Percentiles rank a stretch among this genome's conserved stretches.
Conservation (phyloP, 495 filamentous ascomycete species). For the Xylaria palmicola region DNA sequence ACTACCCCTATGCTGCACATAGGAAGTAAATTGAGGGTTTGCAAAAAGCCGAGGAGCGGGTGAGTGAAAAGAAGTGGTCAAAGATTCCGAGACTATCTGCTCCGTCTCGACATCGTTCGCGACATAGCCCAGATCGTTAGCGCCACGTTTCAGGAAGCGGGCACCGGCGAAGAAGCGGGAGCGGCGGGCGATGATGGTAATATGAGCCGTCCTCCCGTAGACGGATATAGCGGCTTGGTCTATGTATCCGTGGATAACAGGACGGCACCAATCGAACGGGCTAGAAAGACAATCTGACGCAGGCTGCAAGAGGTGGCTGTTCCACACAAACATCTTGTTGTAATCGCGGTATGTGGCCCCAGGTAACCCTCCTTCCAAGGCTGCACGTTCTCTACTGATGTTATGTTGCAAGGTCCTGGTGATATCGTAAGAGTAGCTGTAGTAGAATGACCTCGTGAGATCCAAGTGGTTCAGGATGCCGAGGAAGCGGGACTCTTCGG, state of each 20-base stretch:
- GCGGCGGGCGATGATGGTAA: constrained; percentile 88
- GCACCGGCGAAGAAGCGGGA: constrained; percentile 95
- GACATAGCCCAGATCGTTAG: constrained; percentile 94
- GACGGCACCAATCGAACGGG: constrained; percentile 92
- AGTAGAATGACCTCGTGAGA: constrained; percentile 88
- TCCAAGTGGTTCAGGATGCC: constrained; percentile 89
- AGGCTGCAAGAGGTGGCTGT: constrained; percentile 81
- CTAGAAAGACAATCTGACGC: constrained; percentile 68
- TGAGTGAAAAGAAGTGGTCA: constrained; percentile 93
- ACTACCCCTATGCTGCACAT: constrained; percentile 94
- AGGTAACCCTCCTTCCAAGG: constrained; percentile 60
- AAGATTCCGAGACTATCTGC: constrained; percentile 91
- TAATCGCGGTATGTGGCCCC: constrained; percentile 62
- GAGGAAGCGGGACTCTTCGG: constrained; percentile 87
- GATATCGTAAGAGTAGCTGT: constrained; percentile 97
- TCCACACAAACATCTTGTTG: constrained; percentile 98
- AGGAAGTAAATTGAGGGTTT: constrained; percentile 91
- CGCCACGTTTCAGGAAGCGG: constrained; percentile 88
- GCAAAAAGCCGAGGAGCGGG: constrained; percentile 82
- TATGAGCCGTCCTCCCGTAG: constrained; percentile 82
- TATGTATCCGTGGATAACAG: constrained; percentile 94
- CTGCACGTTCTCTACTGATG: constrained; percentile 75
- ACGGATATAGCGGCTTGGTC: constrained; percentile 84
- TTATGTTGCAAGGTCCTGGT: constrained; percentile 92
- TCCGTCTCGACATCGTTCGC: constrained; percentile 99